A percentile compares a stretch with the other conserved stretches of the same genome.
phyloP scores from a whole-genome alignment of 306 rosid species.

The Notholithocarpus densiflorus region DNA sequence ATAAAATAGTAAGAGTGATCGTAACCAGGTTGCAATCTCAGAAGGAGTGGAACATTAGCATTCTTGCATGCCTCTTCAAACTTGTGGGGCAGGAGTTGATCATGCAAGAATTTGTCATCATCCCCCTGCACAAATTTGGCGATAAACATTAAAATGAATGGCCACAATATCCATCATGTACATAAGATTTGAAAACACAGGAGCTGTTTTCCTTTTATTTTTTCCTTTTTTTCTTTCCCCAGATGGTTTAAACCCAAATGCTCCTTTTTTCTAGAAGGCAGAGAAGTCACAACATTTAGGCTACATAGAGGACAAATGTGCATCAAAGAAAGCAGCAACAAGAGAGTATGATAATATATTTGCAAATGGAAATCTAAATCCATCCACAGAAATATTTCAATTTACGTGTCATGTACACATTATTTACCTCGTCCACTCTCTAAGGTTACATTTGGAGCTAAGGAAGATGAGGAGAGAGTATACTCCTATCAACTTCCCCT shows the following conservation, averaged over 20 bases:
- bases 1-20: constrained; percentile 80
- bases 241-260: too few relatives aligned
- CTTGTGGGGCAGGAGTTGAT: constrained; percentile 72
- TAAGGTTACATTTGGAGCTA: too few relatives aligned
- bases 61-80: constrained; percentile 79
- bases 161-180: too few relatives aligned
- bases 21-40: constrained; percentile 78
- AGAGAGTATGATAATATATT: background rate
- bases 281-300: too few relatives aligned
- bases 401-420: background rate
- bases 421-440: background rate
- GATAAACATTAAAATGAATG: background rate
- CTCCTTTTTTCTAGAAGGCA: too few relatives aligned
- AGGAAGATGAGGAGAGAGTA: too few relatives aligned
- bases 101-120: constrained; percentile 72
- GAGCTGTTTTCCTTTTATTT: too few relatives aligned
- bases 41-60: constrained; percentile 56
- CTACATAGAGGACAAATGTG: too few relatives aligned
- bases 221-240: too few relatives aligned
- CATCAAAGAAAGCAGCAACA: background rate
- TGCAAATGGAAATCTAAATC: background rate
- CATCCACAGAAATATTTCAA: background rate
- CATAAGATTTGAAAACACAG: too few relatives aligned
- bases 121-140: constrained; percentile 55
- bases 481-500: too few relatives aligned